Percentiles rank a stretch among this genome's conserved stretches.
phyloP scores from a whole-genome alignment of 192 early-diverging fungal species.

The Umbelopsis sp. region DNA sequence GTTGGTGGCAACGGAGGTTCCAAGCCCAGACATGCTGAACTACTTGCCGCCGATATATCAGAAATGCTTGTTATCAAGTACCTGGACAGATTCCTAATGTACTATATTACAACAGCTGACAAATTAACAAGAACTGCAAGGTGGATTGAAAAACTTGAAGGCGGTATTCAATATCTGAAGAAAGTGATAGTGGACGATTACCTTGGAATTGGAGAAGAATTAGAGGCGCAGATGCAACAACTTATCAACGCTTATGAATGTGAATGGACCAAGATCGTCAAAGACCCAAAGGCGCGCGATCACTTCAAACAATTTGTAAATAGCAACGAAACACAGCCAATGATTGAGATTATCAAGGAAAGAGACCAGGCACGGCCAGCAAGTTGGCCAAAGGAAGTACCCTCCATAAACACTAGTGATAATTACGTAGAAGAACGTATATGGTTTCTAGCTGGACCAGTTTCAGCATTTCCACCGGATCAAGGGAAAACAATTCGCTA shows the following conservation, averaged over 20 bases:
- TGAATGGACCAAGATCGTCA: slow-evolving; percentile 69
- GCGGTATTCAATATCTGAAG: slow-evolving; percentile 65
- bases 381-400: slow-evolving; percentile 57
- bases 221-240: slow-evolving; percentile 68
- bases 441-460: slow-evolving; percentile 44
- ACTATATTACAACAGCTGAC: slow-evolving; percentile 69
- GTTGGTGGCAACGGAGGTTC: slow-evolving; percentile 71
- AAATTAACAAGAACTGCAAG: slow-evolving; percentile 62
- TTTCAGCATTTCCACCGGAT: slow-evolving; percentile 45
- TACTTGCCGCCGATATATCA: slow-evolving; percentile 54
- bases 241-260: slow-evolving; percentile 60
- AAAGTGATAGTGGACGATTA: slow-evolving; percentile 63
- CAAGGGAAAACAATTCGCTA: slow-evolving; percentile 53
- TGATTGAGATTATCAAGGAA: slow-evolving; percentile 62
- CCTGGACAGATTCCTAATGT: slow-evolving; percentile 71
- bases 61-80: slow-evolving; percentile 58
- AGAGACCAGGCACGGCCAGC: slow-evolving; percentile 66
- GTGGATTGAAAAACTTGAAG: slow-evolving; percentile 70
- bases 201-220: slow-evolving; percentile 63
- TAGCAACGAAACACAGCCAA: slow-evolving; percentile 43
- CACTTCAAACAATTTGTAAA: slow-evolving; percentile 69
- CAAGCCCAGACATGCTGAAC: slow-evolving; percentile 65
- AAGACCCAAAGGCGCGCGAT: slow-evolving; percentile 52
- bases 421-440: slow-evolving; percentile 22
- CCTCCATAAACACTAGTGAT: slow-evolving; percentile 16